phyloP scores from a whole-genome alignment of 805 yeast genomes.

The Saturnispora ahearnii region DNA sequence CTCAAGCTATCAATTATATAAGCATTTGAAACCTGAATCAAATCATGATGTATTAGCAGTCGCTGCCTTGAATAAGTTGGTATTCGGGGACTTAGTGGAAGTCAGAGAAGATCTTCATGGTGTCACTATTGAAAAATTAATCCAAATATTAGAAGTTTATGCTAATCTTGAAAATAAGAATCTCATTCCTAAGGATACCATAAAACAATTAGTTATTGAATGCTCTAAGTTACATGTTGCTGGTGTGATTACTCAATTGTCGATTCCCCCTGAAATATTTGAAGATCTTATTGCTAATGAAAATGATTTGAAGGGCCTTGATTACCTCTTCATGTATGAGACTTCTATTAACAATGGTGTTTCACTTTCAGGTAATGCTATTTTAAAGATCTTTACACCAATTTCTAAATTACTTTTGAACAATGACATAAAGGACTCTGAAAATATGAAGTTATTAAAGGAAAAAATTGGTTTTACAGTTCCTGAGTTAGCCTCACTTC shows the following conservation, averaged over 20 bases:
- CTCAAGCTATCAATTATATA: slow-evolving; percentile 26
- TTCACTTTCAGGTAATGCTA: slow-evolving; percentile 13
- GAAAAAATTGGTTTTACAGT: not conserved
- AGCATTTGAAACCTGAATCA: slow-evolving; percentile 9
- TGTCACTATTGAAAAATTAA: slow-evolving; percentile 11
- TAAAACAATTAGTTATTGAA: slow-evolving; percentile 12
- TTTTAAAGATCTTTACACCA: slow-evolving; percentile 15
- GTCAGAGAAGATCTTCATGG: slow-evolving; percentile 15
- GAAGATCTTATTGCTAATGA: slow-evolving; percentile 5
- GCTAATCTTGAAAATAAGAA: slow-evolving; percentile 11
- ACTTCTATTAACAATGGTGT: slow-evolving; percentile 13
- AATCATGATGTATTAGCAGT: slow-evolving; percentile 9
- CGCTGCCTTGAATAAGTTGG: slow-evolving; percentile 17
- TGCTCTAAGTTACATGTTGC: slow-evolving; percentile 17
- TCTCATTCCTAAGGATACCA: slow-evolving; percentile 8
- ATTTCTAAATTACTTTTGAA: slow-evolving; percentile 15
- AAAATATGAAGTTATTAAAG: slow-evolving; percentile 9
- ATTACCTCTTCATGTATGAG: slow-evolving; percentile 17
- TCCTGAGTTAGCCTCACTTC: slow-evolving; percentile 6
- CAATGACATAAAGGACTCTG: slow-evolving; percentile 8
- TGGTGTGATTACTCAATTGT: slow-evolving; percentile 12
- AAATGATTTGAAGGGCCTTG: slow-evolving; percentile 13
- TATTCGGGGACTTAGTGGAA: slow-evolving; percentile 20
- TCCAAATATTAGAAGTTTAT: slow-evolving; percentile 14
- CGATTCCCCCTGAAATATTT: slow-evolving; percentile 11